Percentiles rank a stretch among this genome's conserved stretches.
Conservation (phyloP, 306 rosid species). For the Quercus dentata region DNA sequence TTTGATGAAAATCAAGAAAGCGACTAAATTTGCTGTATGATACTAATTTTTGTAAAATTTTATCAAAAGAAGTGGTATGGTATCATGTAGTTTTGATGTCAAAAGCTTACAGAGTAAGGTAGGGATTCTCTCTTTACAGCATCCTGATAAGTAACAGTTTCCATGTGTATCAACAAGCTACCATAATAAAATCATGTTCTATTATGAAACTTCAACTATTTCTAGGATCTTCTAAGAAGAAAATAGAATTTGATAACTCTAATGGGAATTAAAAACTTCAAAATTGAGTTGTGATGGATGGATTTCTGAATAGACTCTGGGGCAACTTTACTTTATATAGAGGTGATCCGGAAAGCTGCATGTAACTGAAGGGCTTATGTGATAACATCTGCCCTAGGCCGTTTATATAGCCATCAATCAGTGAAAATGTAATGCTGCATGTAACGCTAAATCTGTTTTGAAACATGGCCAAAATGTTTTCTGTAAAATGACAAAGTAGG, state of each 20-base stretch:
- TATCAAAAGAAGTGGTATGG: not conserved
- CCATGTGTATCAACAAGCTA: not conserved
- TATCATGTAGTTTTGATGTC: not conserved
- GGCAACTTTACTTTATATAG: not conserved
- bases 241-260: not conserved
- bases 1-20: not conserved
- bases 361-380: not conserved
- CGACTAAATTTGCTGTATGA: not conserved
- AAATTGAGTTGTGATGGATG: not conserved
- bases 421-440: not conserved
- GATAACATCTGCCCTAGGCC: constrained; percentile 8
- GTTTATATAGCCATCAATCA: not conserved
- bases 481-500: not conserved
- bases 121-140: not conserved
- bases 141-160: not conserved
- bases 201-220: not conserved
- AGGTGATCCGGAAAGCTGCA: not conserved
- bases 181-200: not conserved
- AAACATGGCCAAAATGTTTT: not conserved
- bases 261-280: not conserved
- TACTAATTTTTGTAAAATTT: not conserved
- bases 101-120: not conserved
- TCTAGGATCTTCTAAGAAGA: not conserved
- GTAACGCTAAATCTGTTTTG: not conserved
- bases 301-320: not conserved